Evolutionary conservation across 2,329 filamentous ascomycete species (phyloP).

Genomic region (Lecanosticta acicola): DNA sequence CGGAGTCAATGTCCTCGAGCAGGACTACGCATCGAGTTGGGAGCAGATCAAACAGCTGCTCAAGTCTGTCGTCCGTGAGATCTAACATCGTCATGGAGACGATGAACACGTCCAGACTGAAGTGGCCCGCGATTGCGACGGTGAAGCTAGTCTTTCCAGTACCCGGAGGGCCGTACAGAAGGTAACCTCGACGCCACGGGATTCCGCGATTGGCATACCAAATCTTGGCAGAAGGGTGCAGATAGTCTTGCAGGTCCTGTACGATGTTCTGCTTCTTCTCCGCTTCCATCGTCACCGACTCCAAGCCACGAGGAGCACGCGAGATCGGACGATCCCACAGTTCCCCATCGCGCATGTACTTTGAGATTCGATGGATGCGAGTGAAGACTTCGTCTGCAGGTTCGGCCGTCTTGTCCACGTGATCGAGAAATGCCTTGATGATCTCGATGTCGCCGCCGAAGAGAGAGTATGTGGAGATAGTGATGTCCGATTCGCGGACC

Average conservation of each 20-base stretch:
- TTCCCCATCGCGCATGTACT: conserved; percentile 13
- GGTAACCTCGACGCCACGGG: conserved; percentile 78
- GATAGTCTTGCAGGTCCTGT: conserved; percentile 67
- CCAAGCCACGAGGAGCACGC: conserved; percentile 63
- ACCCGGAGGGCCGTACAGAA: conserved; percentile 91
- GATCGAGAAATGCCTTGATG: conserved; percentile 38
- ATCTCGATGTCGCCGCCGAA: conserved; percentile 28
- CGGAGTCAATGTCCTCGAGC: conserved; percentile 93
- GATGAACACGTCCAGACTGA: conserved; percentile 91
- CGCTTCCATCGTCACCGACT: conserved; percentile 65
- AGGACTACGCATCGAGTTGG: conserved; percentile 98
- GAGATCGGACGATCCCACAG: conserved; percentile 36
- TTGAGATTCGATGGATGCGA: conserved; percentile 15
- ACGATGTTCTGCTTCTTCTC: conserved; percentile 60
- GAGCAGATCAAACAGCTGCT: conserved; percentile 96
- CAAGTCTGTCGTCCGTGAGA: conserved; percentile 93
- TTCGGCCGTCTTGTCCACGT: conserved; percentile 41
- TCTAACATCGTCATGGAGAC: conserved; percentile 93
- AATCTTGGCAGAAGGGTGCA: conserved; percentile 60
- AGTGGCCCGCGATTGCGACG: conserved; percentile 90
- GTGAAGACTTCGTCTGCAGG: conserved; percentile 18
- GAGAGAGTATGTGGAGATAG: conserved; percentile 17
- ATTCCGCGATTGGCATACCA: conserved; percentile 81
- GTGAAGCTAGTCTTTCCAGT: conserved; percentile 97
- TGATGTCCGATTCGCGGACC: conserved; percentile 7